phyloP scores from a whole-genome alignment of 2,329 filamentous ascomycete species.

The Epichloe festucae region DNA sequence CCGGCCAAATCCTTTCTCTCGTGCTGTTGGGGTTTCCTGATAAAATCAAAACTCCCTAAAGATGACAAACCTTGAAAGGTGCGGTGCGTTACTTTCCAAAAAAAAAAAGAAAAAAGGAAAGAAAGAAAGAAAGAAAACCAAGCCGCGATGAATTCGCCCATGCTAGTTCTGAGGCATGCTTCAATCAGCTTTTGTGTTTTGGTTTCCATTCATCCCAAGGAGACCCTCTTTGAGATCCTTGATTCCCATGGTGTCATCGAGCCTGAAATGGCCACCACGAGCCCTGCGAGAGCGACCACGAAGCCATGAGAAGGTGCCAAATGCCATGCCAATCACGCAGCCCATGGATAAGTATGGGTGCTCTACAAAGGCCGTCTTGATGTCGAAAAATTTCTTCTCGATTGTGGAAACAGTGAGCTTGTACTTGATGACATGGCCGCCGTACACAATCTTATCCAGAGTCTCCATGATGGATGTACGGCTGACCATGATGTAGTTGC shows the following conservation, averaged over 20 bases:
- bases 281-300: slow-evolving; percentile 40
- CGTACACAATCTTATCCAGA: slow-evolving; percentile 54
- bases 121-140: slow-evolving; percentile 2
- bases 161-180: neutral
- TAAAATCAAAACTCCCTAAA: neutral
- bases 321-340: slow-evolving; percentile 42
- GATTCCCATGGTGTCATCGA: slow-evolving; percentile 41
- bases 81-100: slow-evolving; percentile 2
- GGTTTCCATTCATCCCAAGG: slow-evolving; percentile 31
- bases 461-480: slow-evolving; percentile 88
- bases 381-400: slow-evolving; percentile 58
- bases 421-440: slow-evolving; percentile 56
- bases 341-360: slow-evolving; percentile 47
- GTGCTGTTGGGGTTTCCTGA: neutral
- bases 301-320: slow-evolving; percentile 40
- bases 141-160: neutral
- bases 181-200: slow-evolving; percentile 24
- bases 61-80: slow-evolving; percentile 1
- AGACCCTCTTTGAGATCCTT: slow-evolving; percentile 52
- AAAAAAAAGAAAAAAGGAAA: neutral
- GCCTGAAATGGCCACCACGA: slow-evolving; percentile 45
- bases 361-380: slow-evolving; percentile 43
- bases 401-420: slow-evolving; percentile 67
- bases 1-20: neutral
- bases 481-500: slow-evolving; percentile 78